Evolutionary conservation across 352 stramenopile species (phyloP), one percentile per base, ranked within the genome.

Genomic region (Globisporangium emineosum): DNA sequence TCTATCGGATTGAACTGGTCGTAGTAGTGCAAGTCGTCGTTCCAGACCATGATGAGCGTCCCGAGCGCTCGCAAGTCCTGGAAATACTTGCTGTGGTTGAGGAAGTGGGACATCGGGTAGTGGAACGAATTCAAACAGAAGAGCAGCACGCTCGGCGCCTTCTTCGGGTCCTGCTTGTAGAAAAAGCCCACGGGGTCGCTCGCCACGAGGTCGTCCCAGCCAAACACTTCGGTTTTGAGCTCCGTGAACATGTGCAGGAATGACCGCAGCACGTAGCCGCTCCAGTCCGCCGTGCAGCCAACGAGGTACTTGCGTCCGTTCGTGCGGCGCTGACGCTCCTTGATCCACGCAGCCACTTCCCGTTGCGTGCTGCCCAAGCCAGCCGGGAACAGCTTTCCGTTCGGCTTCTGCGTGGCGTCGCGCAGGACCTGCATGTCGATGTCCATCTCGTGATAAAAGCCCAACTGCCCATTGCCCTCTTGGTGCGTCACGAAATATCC

Each of bases 401-500:
- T 13, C 0, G 77, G 67, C 25, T 69, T 69, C 29, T 70, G 60
- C 0, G 77, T 78, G 5, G 65, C 62, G 25, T 79, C 69, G 8
- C 65, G 73, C 3, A 91, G 65, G 19, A 60, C 53, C 52, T 79
- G 69, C 83, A 90, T 91, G 58, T 90, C 77, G 19, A 90, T 66
- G 62, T 90, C 79, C 81, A 91, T 91, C 63, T 91, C 83, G 58
- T 91, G 83, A 66, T 91, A 91, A 53, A 91, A 91, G 7, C 83
- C 83, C 57, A 89, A 64, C 49, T 77, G 76, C 10, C 77, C 76
- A 43, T 88, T 87, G 50, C 79, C 70, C 5, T 65, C 55, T 6
- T 72, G 66, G 19, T 60, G 32, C 3, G 55, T 27, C 12, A 67
- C 60, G n/a, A 89, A 74, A 57, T 79, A 87, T 1, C 81, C 79